Evolutionary conservation across 164 flowering plant species (phyloP).

Genomic region (Aristolochia fimbriata): DNA sequence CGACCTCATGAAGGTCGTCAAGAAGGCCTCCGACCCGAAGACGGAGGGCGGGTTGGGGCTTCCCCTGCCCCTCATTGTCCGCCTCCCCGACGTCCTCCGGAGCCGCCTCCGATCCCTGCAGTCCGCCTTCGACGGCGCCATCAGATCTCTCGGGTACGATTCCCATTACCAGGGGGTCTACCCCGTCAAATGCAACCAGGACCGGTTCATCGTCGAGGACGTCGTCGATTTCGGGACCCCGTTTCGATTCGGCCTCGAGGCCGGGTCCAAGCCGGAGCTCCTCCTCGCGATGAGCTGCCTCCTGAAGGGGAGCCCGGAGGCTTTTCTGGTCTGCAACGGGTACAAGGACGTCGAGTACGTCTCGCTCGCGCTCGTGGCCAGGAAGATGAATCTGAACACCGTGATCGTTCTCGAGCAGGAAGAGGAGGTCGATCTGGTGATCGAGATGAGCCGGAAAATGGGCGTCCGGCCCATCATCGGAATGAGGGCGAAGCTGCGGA

Average conservation of each 20-base stretch:
- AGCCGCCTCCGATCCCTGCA: conserved; percentile 74
- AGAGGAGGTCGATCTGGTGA: conserved; percentile 85
- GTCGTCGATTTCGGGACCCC: conserved; percentile 67
- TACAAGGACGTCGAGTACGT: conserved; percentile 90
- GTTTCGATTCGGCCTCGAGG: conserved; percentile 83
- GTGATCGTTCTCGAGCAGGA: conserved; percentile 94
- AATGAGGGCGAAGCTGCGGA: conserved; percentile 80
- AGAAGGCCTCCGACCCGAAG: conserved; percentile 65
- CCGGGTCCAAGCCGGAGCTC: conserved; percentile 98
- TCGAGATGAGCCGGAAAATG: conserved; percentile 48
- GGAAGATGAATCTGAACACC: conserved; percentile 58
- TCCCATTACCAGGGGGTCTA: conserved; percentile 96
- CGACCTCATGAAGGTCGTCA: conserved; percentile 80
- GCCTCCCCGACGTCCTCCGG: conserved; percentile 81
- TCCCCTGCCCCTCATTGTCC: conserved; percentile 67
- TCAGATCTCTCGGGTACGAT: conserved; percentile 47
- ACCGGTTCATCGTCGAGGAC: conserved; percentile 84
- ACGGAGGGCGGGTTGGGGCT: conserved; percentile 68
- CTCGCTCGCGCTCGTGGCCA: conserved; percentile 65
- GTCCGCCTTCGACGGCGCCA: conserved; percentile 64
- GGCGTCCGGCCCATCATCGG: conserved; percentile 72
- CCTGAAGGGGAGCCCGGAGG: conserved; percentile 74
- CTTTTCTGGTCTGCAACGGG: conserved; percentile 81
- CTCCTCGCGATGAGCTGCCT: conserved; percentile 86
- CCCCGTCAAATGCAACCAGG: conserved; percentile 97